phyloP scores from a whole-genome alignment of 2,329 filamentous ascomycete genomes.

The Trichoderma simmonsii region DNA sequence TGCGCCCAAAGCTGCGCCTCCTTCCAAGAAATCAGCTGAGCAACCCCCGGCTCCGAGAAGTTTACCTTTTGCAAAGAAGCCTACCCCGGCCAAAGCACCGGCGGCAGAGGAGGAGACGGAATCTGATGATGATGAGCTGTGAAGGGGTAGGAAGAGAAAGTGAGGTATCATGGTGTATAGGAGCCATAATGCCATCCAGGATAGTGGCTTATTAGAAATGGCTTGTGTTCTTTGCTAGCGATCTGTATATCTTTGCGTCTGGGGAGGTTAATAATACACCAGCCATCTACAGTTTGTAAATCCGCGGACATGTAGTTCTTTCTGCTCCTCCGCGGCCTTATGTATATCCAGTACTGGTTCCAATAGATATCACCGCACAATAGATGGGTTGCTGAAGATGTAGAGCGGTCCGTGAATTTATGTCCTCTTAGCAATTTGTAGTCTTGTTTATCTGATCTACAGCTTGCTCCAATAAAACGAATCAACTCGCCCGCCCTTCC shows the following conservation, averaged over 20 bases:
- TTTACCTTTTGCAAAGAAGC: conserved; percentile 45
- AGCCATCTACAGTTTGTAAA: not conserved
- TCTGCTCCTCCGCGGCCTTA: not conserved
- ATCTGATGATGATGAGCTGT: conserved; percentile 58
- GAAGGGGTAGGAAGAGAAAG: not conserved
- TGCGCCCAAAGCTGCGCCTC: conserved; percentile 16
- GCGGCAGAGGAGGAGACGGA: conserved; percentile 45
- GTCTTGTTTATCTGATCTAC: not conserved
- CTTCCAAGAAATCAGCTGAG: conserved; percentile 24
- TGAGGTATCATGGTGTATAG: not conserved
- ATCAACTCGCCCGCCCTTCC: not conserved
- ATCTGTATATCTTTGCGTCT: not conserved
- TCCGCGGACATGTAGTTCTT: not conserved
- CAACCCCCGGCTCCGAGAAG: conserved; percentile 38
- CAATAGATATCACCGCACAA: not conserved
- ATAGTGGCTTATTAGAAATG: not conserved
- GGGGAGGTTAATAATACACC: not conserved
- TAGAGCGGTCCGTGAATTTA: not conserved
- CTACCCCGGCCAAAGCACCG: conserved; percentile 27
- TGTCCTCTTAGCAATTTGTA: not conserved
- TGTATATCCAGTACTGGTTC: not conserved
- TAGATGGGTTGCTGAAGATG: not conserved
- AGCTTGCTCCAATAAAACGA: not conserved
- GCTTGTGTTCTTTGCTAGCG: not conserved
- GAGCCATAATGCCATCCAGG: not conserved